Percentiles rank a stretch among this genome's conserved stretches.
Evolutionary conservation across 371 early-diverging fungal species (phyloP).

Genomic region (Nematocida sp.): DNA sequence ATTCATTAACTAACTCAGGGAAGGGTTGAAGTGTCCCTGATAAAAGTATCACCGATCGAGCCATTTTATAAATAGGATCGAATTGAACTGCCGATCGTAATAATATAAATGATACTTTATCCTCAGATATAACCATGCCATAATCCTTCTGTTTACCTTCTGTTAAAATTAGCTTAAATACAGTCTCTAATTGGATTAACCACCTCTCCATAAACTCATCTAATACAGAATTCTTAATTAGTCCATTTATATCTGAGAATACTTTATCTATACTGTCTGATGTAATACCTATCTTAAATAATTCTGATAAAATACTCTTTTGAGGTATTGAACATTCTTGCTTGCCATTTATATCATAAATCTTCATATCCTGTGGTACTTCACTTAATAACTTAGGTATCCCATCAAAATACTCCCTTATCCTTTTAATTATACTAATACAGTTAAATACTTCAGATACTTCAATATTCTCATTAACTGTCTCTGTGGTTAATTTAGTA

Average conservation of each 20-base stretch:
- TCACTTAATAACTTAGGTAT: conserved; percentile 16
- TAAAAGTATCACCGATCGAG: conserved; percentile 75
- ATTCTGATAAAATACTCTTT: conserved; percentile 49
- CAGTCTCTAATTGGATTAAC: not conserved
- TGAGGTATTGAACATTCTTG: conserved; percentile 38
- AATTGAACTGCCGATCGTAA: conserved; percentile 71
- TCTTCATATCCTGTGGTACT: conserved; percentile 7
- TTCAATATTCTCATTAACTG: not conserved
- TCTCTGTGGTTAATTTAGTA: conserved; percentile 57
- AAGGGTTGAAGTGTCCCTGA: conserved; percentile 81
- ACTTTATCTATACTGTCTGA: not conserved
- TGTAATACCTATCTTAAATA: conserved; percentile 60
- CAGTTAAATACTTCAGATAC: not conserved
- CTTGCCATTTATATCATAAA: conserved; percentile 23
- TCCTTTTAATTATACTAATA: not conserved
- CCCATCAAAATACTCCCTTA: not conserved
- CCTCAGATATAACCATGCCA: conserved; percentile 13
- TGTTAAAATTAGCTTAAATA: not conserved
- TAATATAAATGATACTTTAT: conserved; percentile 57
- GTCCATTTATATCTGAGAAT: not conserved
- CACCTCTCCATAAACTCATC: not conserved
- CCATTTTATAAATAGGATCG: conserved; percentile 58
- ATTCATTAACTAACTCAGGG: conserved; percentile 72
- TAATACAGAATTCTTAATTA: not conserved
- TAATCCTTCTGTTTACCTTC: not conserved